Evolutionary conservation across 139 green algal species (phyloP).

Genomic region (Chlorella vulgaris): DNA sequence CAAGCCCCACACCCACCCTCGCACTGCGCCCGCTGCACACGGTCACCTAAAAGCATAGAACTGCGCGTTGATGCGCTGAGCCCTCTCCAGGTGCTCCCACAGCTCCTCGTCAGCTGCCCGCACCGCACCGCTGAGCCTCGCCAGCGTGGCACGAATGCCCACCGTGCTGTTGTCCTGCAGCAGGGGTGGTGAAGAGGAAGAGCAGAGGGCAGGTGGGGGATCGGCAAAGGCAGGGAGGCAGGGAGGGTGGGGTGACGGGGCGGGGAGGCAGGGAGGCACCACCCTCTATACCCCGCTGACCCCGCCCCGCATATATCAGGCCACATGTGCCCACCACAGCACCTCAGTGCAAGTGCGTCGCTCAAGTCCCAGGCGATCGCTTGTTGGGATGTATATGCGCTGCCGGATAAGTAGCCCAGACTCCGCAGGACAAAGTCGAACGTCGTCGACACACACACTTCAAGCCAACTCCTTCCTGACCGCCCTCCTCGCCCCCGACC

Average conservation of each 20-base stretch:
- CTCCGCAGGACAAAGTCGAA: too few species aligned
- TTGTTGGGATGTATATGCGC: too few species aligned
- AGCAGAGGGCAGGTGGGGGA: neutral
- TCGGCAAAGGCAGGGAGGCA: neutral
- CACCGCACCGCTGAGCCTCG: conserved; percentile 70
- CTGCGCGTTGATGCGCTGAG: conserved; percentile 58
- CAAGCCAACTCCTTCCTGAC: neutral
- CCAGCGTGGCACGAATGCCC: conserved; percentile 86
- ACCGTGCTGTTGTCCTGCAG: conserved; percentile 85
- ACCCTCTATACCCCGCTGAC: too few species aligned
- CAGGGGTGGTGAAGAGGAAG: neutral
- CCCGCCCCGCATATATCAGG: too few species aligned
- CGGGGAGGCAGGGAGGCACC: too few species aligned
- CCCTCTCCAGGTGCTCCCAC: conserved; percentile 59
- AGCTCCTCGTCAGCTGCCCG: conserved; percentile 59
- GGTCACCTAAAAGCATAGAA: conserved; percentile 95
- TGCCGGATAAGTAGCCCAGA: too few species aligned
- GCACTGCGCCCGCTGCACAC: too few species aligned
- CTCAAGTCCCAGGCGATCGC: too few species aligned
- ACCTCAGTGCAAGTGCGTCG: too few species aligned
- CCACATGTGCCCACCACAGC: too few species aligned
- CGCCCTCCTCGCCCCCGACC: neutral
- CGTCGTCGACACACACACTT: too few species aligned
- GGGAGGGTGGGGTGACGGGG: too few species aligned
- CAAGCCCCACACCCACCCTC: neutral